Evolutionary conservation across 1,139 yeast species (phyloP).

Genomic region (Debaryomyces sp.): DNA sequence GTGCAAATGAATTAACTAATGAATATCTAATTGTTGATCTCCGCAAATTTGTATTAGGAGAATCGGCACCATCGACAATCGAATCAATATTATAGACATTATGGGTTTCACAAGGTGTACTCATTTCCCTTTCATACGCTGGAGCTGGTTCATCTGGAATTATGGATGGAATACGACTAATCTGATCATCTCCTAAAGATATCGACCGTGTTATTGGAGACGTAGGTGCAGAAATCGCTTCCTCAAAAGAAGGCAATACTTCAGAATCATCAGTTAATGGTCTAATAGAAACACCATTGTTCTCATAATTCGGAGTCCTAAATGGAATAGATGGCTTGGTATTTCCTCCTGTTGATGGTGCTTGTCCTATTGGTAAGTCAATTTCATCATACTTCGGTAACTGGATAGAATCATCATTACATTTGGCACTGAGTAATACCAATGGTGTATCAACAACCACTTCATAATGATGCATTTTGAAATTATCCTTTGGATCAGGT

Average conservation of each 20-base stretch:
- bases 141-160: conserved; percentile 38
- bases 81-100: conserved; percentile 26
- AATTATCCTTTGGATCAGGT: conserved; percentile 55
- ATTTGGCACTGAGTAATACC: conserved; percentile 67
- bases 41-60: conserved; percentile 4
- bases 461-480: conserved; percentile 78
- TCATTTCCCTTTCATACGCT: conserved; percentile 29
- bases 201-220: conserved; percentile 40
- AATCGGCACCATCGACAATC: conserved; percentile 16
- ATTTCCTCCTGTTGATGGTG: background rate
- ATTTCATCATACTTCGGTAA: conserved; percentile 64
- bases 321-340: conserved; percentile 21
- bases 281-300: conserved; percentile 43
- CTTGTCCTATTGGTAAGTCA: conserved; percentile 8
- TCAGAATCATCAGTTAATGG: conserved; percentile 29
- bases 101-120: background rate
- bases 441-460: conserved; percentile 89
- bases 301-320: conserved; percentile 38
- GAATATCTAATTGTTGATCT: conserved; percentile 27
- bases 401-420: conserved; percentile 67
- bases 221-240: conserved; percentile 43
- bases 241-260: conserved; percentile 60
- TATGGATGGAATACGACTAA: conserved; percentile 38
- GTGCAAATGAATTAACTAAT: conserved; percentile 29
- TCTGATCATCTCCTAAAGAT: conserved; percentile 38